These are phyloP conservation scores for Isabelozyma heimii DNA, from an alignment of 805 yeast species.

Conservation along the genomic window DNA sequence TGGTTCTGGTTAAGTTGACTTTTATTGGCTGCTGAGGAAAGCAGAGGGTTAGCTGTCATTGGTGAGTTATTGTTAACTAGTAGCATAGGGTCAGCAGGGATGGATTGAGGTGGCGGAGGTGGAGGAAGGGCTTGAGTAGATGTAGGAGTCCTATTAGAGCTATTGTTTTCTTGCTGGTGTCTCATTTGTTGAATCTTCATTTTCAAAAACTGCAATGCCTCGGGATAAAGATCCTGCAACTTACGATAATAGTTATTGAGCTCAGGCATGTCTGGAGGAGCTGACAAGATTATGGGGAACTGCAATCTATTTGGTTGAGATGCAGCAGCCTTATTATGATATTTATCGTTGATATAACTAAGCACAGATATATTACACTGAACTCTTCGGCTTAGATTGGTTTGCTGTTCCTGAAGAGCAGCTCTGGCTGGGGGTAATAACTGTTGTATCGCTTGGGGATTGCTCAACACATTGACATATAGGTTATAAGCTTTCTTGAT, in stretches of 20 bases:
- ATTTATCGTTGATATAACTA: constrained; percentile 36
- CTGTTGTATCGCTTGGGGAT: constrained; percentile 31
- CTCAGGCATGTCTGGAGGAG: constrained; percentile 58
- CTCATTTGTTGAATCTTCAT: constrained; percentile 38
- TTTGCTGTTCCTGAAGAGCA: constrained; percentile 25
- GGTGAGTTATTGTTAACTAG: not conserved
- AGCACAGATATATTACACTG: constrained; percentile 42
- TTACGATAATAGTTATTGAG: constrained; percentile 45
- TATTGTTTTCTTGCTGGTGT: constrained; percentile 18
- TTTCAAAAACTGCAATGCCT: constrained; percentile 45
- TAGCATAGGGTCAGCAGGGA: not conserved
- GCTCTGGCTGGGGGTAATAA: constrained; percentile 17
- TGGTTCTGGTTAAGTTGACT: not conserved
- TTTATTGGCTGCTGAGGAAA: not conserved
- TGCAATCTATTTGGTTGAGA: constrained; percentile 26
- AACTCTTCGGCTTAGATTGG: constrained; percentile 38
- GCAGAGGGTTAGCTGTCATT: not conserved
- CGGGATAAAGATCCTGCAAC: constrained; percentile 51
- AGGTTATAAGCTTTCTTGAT: constrained; percentile 39
- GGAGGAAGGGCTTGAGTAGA: not conserved
- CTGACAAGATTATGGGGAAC: constrained; percentile 50
- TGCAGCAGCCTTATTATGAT: constrained; percentile 27
- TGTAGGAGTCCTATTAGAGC: not conserved
- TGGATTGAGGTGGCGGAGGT: not conserved
- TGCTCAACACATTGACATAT: constrained; percentile 32